phyloP scores from a whole-genome alignment of 2,329 filamentous ascomycete species.

The Hypoxylon sp. region DNA sequence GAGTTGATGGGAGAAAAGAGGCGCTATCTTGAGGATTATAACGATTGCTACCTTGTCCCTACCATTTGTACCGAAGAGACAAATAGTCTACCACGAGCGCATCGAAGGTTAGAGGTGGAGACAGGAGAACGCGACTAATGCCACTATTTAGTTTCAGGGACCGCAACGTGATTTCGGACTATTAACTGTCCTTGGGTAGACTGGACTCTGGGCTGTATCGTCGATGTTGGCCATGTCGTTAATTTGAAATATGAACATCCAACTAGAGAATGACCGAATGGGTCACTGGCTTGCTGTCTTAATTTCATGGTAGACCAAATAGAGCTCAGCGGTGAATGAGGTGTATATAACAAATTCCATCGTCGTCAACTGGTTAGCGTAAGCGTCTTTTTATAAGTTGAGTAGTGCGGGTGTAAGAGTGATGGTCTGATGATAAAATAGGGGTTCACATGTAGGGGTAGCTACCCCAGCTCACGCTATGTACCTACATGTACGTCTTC shows the following conservation, averaged over 20 bases:
- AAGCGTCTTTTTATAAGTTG: not conserved
- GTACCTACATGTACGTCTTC: slow-evolving; percentile 14
- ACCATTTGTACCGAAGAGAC: too few species aligned
- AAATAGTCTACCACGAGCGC: not conserved
- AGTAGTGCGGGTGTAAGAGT: slow-evolving; percentile 9
- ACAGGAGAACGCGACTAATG: not conserved
- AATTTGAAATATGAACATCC: too few species aligned
- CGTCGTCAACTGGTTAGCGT: too few species aligned
- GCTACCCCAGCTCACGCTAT: not conserved
- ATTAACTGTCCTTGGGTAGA: too few species aligned
- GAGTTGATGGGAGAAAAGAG: not conserved
- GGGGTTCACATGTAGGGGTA: not conserved
- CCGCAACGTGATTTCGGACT: not conserved
- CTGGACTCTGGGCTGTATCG: too few species aligned
- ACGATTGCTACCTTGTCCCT: not conserved
- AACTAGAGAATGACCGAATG: too few species aligned
- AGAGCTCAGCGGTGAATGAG: not conserved
- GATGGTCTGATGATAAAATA: slow-evolving; percentile 27
- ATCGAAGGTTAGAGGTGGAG: not conserved
- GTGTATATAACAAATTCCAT: too few species aligned
- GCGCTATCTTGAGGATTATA: not conserved
- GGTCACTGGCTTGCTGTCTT: not conserved
- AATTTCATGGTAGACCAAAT: not conserved
- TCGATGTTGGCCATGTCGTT: not conserved
- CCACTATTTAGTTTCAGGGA: not conserved